These are phyloP conservation scores for Didymella exigua DNA, from an alignment of 2,329 filamentous ascomycete species.

Conservation along the genomic window DNA sequence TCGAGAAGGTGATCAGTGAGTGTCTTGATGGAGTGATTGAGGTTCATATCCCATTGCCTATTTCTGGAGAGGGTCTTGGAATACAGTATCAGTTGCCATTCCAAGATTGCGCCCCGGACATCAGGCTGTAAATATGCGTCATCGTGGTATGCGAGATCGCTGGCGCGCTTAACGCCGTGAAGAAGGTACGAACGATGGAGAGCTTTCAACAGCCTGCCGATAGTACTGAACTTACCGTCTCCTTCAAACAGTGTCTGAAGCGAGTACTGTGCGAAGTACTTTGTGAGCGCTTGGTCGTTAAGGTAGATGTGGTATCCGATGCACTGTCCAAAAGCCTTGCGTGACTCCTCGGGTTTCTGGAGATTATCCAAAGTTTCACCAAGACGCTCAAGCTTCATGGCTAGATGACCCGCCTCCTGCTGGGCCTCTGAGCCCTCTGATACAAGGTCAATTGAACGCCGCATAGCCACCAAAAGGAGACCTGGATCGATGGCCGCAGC, in stretches of 20 bases:
- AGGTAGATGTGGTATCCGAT: slow-evolving; percentile 66
- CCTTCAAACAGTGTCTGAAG: slow-evolving; percentile 61
- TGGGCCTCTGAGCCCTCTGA: slow-evolving; percentile 61
- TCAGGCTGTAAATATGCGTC: slow-evolving; percentile 32
- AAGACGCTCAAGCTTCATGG: slow-evolving; percentile 69
- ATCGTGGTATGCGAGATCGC: slow-evolving; percentile 55
- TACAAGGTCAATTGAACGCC: slow-evolving; percentile 68
- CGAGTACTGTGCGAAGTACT: slow-evolving; percentile 57
- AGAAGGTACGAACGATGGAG: slow-evolving; percentile 61
- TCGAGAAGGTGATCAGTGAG: slow-evolving; percentile 32
- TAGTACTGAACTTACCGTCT: slow-evolving; percentile 56
- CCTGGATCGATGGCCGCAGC: slow-evolving; percentile 52
- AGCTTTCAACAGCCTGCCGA: slow-evolving; percentile 65
- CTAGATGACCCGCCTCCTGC: slow-evolving; percentile 64
- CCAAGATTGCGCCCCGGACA: slow-evolving; percentile 49
- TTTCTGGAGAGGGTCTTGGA: slow-evolving; percentile 37
- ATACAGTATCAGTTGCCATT: slow-evolving; percentile 50
- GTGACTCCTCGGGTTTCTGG: slow-evolving; percentile 62
- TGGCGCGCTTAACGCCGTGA: slow-evolving; percentile 53
- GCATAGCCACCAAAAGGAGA: slow-evolving; percentile 61
- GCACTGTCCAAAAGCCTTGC: slow-evolving; percentile 64
- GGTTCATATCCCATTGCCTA: slow-evolving; percentile 35
- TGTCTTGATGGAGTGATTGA: slow-evolving; percentile 32
- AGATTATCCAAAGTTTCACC: slow-evolving; percentile 64
- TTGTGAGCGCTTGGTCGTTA: slow-evolving; percentile 60